These are phyloP conservation scores for Teunomyces lycoperdinae DNA, from an alignment of 805 yeast genomes.

Conservation along the genomic window DNA sequence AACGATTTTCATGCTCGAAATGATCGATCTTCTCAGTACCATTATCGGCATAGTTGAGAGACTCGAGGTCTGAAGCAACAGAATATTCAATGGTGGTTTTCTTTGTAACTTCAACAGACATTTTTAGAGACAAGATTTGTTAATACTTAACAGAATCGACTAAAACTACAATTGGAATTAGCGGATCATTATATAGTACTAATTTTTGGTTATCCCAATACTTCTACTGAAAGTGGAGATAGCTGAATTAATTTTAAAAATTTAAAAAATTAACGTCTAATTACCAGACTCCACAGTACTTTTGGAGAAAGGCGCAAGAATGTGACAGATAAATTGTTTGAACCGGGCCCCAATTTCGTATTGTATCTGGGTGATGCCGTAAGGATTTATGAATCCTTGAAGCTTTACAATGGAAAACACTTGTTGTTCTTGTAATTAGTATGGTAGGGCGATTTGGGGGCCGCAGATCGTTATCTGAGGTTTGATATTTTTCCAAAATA, in stretches of 20 bases:
- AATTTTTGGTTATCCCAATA: neutral
- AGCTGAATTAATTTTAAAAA: neutral
- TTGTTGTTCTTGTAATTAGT: no score
- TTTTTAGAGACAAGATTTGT: neutral
- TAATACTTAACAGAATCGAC: neutral
- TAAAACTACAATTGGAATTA: neutral
- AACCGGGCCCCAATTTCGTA: neutral
- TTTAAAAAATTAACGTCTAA: neutral
- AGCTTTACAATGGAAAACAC: no score
- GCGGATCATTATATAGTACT: neutral
- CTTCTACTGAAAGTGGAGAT: neutral
- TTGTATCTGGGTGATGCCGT: neutral
- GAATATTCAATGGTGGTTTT: neutral
- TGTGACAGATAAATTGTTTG: neutral
- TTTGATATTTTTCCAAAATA: no score
- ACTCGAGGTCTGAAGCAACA: conserved; percentile 2
- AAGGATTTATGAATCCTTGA: no score
- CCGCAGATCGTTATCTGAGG: no score
- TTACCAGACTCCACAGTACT: neutral
- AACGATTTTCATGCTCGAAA: neutral
- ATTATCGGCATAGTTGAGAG: neutral
- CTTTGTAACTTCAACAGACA: neutral
- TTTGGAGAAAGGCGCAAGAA: neutral
- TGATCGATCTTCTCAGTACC: neutral
- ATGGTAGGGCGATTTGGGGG: no score